phyloP scores from a whole-genome alignment of 176 grass and related monocot genomes.

The Aegilops speltoides region DNA sequence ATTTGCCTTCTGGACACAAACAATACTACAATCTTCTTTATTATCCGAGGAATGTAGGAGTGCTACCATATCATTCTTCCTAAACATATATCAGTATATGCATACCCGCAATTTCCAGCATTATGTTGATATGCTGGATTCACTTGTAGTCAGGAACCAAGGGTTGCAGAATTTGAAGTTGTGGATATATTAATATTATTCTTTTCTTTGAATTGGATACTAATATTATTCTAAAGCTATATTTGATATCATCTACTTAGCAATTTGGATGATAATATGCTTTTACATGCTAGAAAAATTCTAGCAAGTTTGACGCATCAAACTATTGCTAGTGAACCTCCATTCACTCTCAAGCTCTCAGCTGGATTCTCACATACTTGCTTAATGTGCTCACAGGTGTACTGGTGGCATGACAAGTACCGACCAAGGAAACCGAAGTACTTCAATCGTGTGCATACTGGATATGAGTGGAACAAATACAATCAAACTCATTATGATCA shows the following conservation, averaged over 20 bases:
- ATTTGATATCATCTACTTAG: slow-evolving; percentile 3
- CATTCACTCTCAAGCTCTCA: background rate
- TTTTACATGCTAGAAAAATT: background rate
- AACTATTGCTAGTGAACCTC: background rate
- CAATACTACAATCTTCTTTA: background rate
- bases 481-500: slow-evolving; percentile 98
- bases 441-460: slow-evolving; percentile 97
- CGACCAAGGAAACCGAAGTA: slow-evolving; percentile 94
- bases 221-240: background rate
- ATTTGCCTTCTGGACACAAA: slow-evolving; percentile 12
- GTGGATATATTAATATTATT: background rate
- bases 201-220: too few relatives aligned
- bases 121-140: background rate
- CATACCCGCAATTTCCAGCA: background rate
- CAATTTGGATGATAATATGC: background rate
- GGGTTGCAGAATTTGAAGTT: slow-evolving; percentile 2
- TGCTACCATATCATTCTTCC: background rate
- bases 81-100: slow-evolving; percentile 11
- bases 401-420: slow-evolving; percentile 99
- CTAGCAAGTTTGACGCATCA: slow-evolving; percentile 12
- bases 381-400: slow-evolving; percentile 53
- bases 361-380: slow-evolving; percentile 5
- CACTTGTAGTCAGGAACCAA: background rate
- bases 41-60: background rate
- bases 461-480: slow-evolving; percentile 99